Percentiles rank a stretch among this genome's conserved stretches.
Evolutionary conservation across 169 alveolate genomes (phyloP).

Genomic region (Perkinsus chesapeaki): DNA sequence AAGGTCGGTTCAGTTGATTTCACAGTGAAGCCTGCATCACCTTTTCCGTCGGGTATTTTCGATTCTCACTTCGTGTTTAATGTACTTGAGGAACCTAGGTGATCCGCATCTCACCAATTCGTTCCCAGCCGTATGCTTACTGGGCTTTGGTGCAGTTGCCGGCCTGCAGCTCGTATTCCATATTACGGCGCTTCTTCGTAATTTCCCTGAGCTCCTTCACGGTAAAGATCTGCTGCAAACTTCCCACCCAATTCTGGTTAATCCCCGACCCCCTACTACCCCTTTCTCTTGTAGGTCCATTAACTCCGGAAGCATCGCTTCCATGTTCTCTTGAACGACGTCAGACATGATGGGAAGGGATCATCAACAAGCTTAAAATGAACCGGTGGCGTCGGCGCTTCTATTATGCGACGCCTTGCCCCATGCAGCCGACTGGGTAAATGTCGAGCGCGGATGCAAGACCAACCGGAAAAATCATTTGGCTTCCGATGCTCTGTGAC

Average conservation of each 20-base stretch:
- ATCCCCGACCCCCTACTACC: neutral
- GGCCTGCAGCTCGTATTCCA: neutral
- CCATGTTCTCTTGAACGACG: neutral
- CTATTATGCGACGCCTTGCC: too few relatives aligned
- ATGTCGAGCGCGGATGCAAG: too few relatives aligned
- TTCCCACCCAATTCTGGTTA: neutral
- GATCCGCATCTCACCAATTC: neutral
- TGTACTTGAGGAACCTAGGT: neutral
- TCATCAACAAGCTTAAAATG: neutral
- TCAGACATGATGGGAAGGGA: neutral
- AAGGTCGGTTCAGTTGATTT: neutral
- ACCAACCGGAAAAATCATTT: too few relatives aligned
- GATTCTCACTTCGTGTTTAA: neutral
- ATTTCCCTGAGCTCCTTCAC: neutral
- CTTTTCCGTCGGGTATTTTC: neutral
- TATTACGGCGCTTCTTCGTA: neutral
- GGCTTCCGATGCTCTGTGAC: too few relatives aligned
- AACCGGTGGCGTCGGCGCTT: too few relatives aligned
- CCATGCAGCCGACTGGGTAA: too few relatives aligned
- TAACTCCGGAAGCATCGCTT: neutral
- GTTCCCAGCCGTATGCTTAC: neutral
- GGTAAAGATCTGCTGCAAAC: neutral
- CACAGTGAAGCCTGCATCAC: neutral
- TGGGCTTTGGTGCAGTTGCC: conserved; percentile 3
- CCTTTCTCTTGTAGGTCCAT: conserved; percentile 2